Conservation (phyloP, 805 yeast species). For the Kuraishia hungarica region DNA sequence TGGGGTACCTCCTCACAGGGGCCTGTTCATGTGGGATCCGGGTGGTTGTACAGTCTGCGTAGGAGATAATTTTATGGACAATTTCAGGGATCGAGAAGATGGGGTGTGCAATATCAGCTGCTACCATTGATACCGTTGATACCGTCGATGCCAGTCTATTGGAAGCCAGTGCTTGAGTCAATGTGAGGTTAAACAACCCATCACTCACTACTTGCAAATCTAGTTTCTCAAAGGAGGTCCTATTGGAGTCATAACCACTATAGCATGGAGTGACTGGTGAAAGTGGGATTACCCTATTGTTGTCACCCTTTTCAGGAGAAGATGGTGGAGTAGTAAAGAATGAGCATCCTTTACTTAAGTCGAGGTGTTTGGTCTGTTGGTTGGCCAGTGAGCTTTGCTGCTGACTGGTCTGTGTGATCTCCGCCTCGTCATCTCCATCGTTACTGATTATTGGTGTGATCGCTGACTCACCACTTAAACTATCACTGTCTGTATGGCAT, state of each 20-base stretch:
- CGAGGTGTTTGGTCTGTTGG: too few species aligned
- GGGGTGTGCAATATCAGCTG: too few species aligned
- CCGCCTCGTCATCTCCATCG: not conserved
- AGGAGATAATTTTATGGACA: slow-evolving; percentile 46
- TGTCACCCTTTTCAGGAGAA: not conserved
- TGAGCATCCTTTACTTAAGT: not conserved
- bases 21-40: slow-evolving; percentile 53
- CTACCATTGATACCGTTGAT: too few species aligned
- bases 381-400: too few species aligned
- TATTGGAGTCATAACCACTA: not conserved
- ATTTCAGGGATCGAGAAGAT: slow-evolving; percentile 74
- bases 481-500: not conserved
- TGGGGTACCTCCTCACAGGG: slow-evolving; percentile 59
- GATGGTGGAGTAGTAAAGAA: not conserved
- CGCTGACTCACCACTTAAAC: too few species aligned
- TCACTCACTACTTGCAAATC: not conserved
- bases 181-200: not conserved
- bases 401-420: too few species aligned
- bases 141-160: too few species aligned
- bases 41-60: slow-evolving; percentile 36
- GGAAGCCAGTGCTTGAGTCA: not conserved
- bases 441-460: too few species aligned
- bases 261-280: not conserved
- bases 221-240: not conserved
- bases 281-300: not conserved